These are phyloP conservation scores for Acanthamoeba castellanii DNA, from an alignment of 208 protist genomes.

Conservation along the genomic window DNA sequence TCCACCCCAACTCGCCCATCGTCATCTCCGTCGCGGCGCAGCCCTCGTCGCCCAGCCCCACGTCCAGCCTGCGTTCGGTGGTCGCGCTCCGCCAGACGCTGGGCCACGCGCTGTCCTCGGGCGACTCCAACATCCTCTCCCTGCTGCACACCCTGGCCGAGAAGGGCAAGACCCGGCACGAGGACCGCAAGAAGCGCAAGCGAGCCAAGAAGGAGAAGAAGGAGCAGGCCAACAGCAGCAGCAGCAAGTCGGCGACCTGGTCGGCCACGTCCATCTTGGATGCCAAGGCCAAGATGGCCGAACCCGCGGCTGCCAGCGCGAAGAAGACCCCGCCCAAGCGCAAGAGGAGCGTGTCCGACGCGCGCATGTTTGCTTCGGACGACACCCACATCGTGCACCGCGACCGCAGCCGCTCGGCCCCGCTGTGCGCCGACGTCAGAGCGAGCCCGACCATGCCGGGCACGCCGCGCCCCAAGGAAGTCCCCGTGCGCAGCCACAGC, in stretches of 20 bases:
- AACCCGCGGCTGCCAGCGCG: background rate
- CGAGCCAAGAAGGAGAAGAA: conserved; percentile 57
- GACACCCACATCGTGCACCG: background rate
- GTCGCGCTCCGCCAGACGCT: background rate
- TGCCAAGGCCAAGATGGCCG: background rate
- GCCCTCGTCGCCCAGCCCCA: background rate
- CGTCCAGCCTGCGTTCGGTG: background rate
- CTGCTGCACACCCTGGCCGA: conserved; percentile 44
- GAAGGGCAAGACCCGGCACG: conserved; percentile 11
- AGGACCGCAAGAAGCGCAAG: conserved; percentile 53
- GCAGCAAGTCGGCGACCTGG: conserved; percentile 48
- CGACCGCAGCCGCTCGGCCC: conserved; percentile 8
- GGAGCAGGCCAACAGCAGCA: background rate
- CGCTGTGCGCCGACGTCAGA: background rate
- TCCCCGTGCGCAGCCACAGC: background rate
- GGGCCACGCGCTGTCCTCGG: background rate
- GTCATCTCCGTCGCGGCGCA: too few species aligned
- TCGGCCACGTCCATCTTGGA: background rate
- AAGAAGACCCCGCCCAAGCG: background rate
- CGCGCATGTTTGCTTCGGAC: conserved; percentile 5
- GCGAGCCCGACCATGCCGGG: background rate
- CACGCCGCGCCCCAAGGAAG: background rate
- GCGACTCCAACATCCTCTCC: conserved; percentile 9
- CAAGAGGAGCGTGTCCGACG: conserved; percentile 27
- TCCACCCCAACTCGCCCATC: too few species aligned